phyloP scores from a whole-genome alignment of 257 asterid genomes.

The Solanum dulcamara region DNA sequence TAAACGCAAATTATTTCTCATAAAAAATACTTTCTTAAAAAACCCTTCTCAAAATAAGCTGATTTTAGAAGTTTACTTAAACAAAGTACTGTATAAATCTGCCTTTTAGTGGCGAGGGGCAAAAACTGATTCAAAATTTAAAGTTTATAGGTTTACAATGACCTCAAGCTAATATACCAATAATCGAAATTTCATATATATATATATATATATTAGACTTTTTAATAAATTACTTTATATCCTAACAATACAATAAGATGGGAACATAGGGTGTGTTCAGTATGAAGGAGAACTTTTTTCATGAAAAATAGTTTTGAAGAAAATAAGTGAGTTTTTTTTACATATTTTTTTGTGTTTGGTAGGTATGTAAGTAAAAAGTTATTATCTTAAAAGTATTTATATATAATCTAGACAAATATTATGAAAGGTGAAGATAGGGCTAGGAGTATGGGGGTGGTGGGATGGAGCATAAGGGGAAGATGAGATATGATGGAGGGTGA shows the following conservation, averaged over 20 bases:
- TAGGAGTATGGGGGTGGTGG: background rate
- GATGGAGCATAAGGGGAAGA: background rate
- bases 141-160: background rate
- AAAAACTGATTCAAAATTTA: too few species aligned
- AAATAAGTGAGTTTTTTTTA: too few species aligned
- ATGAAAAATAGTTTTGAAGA: background rate
- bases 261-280: background rate
- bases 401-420: background rate
- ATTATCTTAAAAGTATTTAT: too few species aligned
- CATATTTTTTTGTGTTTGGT: background rate
- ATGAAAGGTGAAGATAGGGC: background rate
- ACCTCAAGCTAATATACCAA: background rate
- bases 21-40: too few species aligned
- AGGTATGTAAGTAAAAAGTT: background rate
- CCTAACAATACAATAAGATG: background rate
- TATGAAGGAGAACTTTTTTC: background rate
- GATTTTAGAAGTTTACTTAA: too few species aligned
- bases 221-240: background rate
- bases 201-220: background rate
- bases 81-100: too few species aligned
- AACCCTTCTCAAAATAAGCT: too few species aligned
- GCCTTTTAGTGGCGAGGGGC: too few species aligned
- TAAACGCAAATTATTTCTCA: too few species aligned
- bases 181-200: background rate
- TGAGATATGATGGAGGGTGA: background rate